A percentile compares a stretch with the other conserved stretches of the same genome.
These are phyloP conservation scores for Fraxinus sp. DNA, from an alignment of 305 asterid genomes.

Conservation along the genomic window DNA sequence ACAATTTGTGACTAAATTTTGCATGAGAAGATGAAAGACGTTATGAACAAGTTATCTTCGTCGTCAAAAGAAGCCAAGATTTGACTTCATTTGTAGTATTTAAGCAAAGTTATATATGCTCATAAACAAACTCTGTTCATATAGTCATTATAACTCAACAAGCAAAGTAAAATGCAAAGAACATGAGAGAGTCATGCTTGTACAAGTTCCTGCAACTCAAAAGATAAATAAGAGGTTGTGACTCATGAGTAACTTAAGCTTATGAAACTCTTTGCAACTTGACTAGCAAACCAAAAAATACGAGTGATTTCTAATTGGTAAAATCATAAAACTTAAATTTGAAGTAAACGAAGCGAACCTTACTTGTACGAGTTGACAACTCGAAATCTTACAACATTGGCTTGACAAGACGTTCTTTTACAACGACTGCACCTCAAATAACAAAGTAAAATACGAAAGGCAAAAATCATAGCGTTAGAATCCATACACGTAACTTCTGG, in stretches of 20 bases:
- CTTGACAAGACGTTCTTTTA: background rate
- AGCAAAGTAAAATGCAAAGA: background rate
- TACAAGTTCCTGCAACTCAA: background rate
- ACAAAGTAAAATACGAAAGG: background rate
- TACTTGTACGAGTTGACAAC: background rate
- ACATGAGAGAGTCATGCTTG: background rate
- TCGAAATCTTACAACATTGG: background rate
- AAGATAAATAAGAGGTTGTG: background rate
- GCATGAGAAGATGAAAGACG: background rate
- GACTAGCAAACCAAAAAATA: background rate
- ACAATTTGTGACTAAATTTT: background rate
- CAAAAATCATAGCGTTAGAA: background rate
- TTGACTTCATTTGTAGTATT: background rate
- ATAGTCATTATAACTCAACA: background rate
- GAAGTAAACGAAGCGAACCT: background rate
- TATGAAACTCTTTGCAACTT: background rate
- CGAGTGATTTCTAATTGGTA: background rate
- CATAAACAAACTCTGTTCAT: background rate
- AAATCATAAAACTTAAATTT: background rate
- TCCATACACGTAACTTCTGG: background rate
- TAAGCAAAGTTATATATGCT: background rate
- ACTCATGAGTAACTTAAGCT: background rate
- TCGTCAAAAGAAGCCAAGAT: background rate
- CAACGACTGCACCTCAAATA: background rate
- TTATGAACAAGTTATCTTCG: background rate